phyloP scores from a whole-genome alignment of 75 land plant genomes.

The Pinus albicaulis region DNA sequence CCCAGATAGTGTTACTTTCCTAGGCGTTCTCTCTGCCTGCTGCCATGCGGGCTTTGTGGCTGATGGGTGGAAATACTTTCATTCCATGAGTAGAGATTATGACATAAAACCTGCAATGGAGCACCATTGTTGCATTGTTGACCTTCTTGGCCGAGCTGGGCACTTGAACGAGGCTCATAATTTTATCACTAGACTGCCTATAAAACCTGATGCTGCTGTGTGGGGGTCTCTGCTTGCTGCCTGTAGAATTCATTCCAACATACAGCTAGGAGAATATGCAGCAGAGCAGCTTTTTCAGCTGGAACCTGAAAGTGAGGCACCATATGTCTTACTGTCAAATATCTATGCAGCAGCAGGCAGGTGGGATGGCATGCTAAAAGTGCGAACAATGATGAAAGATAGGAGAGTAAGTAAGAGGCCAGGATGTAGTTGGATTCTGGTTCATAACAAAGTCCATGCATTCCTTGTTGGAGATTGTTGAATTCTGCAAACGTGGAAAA shows the following conservation, averaged over 20 bases:
- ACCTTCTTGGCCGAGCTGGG: conserved; percentile 20
- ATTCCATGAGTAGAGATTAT: conserved; percentile 1
- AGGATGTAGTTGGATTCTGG: conserved; percentile 1
- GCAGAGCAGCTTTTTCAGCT: background rate
- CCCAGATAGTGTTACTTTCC: conserved; percentile 1
- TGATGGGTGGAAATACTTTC: conserved; percentile 5
- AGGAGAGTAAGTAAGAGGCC: background rate
- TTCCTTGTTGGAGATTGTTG: background rate
- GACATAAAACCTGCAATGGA: conserved; percentile 8
- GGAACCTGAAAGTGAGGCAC: background rate
- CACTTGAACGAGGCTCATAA: conserved; percentile 7
- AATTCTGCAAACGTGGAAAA: too few relatives aligned
- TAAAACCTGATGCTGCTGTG: conserved; percentile 1
- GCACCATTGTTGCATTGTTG: conserved; percentile 15
- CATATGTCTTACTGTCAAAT: background rate
- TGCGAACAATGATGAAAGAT: conserved; percentile 2
- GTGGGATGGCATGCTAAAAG: background rate
- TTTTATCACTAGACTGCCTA: conserved; percentile 7
- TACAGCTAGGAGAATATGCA: conserved; percentile 4
- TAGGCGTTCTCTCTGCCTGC: conserved; percentile 13
- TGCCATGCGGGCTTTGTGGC: conserved; percentile 11
- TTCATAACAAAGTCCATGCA: background rate
- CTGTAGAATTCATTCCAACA: conserved; percentile 10
- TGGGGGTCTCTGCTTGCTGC: conserved; percentile 14
- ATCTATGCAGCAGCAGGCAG: conserved; percentile 1